Percentiles rank a stretch among this genome's conserved stretches.
Conservation (phyloP, 345 rosid species). For the Euclidium syriacum region DNA sequence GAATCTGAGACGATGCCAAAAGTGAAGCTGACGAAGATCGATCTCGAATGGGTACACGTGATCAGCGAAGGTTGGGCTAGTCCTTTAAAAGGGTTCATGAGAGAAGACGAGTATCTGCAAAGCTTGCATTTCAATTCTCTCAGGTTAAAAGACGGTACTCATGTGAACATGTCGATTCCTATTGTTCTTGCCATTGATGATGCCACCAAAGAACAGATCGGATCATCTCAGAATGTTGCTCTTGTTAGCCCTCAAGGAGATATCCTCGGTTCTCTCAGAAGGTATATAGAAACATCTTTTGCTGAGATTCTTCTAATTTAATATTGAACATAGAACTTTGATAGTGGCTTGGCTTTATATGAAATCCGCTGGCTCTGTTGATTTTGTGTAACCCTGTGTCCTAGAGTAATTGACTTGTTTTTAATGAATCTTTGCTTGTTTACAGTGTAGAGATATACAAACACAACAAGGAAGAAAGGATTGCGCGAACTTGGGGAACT, state of each 20-base stretch:
- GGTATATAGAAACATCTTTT: slow-evolving; percentile 26
- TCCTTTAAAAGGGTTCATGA: slow-evolving; percentile 91
- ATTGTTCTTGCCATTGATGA: slow-evolving; percentile 93
- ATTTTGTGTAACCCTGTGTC: background rate
- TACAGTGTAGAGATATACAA: slow-evolving; percentile 82
- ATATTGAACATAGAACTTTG: background rate
- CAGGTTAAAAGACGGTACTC: slow-evolving; percentile 49
- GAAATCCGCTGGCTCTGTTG: background rate
- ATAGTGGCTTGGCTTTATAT: background rate
- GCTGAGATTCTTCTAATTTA: too few relatives aligned
- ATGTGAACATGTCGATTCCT: slow-evolving; percentile 91
- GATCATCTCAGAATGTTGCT: slow-evolving; percentile 48
- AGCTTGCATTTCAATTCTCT: slow-evolving; percentile 80
- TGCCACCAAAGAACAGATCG: slow-evolving; percentile 59
- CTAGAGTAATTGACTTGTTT: background rate
- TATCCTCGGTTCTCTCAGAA: slow-evolving; percentile 63
- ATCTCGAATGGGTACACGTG: slow-evolving; percentile 95
- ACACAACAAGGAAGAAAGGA: slow-evolving; percentile 91
- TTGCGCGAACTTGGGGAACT: slow-evolving; percentile 94
- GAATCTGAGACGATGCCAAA: slow-evolving; percentile 67
- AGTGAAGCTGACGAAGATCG: slow-evolving; percentile 63
- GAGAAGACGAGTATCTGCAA: slow-evolving; percentile 87
- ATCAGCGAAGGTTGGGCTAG: slow-evolving; percentile 95
- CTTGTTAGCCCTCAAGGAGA: slow-evolving; percentile 58
- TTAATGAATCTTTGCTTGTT: background rate